Evolutionary conservation across 129 eudicot genomes (phyloP), one percentile per base, ranked within the genome.

Genomic region (Smallanthus sonchifolius): DNA sequence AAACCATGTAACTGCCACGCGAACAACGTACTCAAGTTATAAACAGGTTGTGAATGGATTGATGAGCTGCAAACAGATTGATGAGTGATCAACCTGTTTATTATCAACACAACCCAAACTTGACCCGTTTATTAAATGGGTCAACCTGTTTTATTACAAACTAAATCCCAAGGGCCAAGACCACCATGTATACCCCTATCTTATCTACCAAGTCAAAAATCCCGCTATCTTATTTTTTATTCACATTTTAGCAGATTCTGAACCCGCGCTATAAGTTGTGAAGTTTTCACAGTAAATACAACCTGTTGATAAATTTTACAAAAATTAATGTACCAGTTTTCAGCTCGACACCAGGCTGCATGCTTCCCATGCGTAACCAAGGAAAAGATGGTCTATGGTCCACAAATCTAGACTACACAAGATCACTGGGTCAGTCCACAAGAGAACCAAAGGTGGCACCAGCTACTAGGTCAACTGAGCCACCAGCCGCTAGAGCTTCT

Each of bases 401-500:
- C 34, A 38, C 69, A 65, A 24, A 1, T 20, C 15, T 57, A 57
- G 36, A 20, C 59, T 57, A 47, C 47, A 62, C 24, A 45, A 5
- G 11, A 10, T 13, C 54, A 64, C 28, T n/a, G 16, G 0, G 38
- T 38, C 35, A 65, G 17, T 20, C 52, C 67, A 10, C 40, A 51
- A 51, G 8, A 43, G 14, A 20, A 54, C 42, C 52, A n/a, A 66
- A 2, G 6, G 16, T 5, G 59, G 42, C 57, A 43, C 57, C 48
- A 16, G 64, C 11, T 70, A 42, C 13, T 9, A 17, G 32, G 19
- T 16, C 35, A 35, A 48, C 19, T 73, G 77, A 60, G 40, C 57
- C 59, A 55, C 43, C 44, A 0, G 55, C 44, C 64, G 87, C 87
- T 57, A 80, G 80, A 66, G 87, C 85, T 65, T 86, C 93, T 2